Evolutionary conservation across 306 rosid genomes (phyloP).

Genomic region (Erythrophleum fordii): DNA sequence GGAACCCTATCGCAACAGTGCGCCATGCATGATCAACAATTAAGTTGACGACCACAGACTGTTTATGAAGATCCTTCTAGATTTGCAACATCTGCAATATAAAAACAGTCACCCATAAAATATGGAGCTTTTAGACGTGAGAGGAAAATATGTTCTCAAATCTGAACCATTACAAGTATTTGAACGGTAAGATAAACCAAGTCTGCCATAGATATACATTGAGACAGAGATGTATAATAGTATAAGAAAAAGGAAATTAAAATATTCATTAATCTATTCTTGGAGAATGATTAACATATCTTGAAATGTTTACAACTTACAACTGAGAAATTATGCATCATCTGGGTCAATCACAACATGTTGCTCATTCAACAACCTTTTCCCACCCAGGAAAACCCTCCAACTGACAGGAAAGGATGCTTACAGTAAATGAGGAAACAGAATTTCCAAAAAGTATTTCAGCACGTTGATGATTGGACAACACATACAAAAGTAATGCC

Average conservation of each 20-base stretch:
- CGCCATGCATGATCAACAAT: no score
- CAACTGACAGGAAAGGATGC: background rate
- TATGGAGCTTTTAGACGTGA: background rate
- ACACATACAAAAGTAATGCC: background rate
- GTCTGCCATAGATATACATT: background rate
- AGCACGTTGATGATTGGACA: background rate
- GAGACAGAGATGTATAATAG: background rate
- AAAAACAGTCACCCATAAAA: background rate
- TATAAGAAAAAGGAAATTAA: background rate
- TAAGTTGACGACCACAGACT: no score
- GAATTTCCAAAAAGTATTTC: conserved; percentile 6
- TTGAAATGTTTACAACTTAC: background rate
- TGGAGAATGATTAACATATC: background rate
- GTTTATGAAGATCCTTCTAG: no score
- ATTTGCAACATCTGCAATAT: background rate
- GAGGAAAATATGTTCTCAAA: background rate
- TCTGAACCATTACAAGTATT: background rate
- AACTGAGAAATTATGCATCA: background rate
- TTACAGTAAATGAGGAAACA: background rate
- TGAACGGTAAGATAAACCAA: background rate
- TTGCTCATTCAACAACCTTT: background rate
- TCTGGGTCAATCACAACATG: background rate
- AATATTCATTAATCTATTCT: background rate
- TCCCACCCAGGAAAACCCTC: background rate
- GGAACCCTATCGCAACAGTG: no score